These are phyloP conservation scores for Urtica urens DNA, from an alignment of 306 rosid genomes.

Conservation along the genomic window DNA sequence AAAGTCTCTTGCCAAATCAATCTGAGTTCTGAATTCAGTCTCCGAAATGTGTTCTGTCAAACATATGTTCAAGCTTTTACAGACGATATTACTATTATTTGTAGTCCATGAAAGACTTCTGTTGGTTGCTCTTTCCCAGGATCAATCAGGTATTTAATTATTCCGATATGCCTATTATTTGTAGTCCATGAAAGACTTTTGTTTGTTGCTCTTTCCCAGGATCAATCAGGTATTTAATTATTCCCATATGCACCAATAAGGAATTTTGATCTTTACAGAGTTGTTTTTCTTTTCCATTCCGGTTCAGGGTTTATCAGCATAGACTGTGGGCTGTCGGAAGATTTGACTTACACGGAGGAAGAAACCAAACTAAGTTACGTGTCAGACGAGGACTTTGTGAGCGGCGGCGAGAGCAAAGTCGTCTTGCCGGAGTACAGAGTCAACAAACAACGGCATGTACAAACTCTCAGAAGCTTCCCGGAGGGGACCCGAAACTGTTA, in stretches of 20 bases:
- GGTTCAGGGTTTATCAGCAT: slow-evolving; percentile 16
- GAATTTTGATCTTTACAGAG: too few species aligned
- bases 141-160: slow-evolving; percentile 11
- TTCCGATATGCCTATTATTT: too few species aligned
- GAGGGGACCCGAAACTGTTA: slow-evolving; percentile 31
- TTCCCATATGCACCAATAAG: too few species aligned
- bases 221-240: too few species aligned
- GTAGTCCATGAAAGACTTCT: neutral
- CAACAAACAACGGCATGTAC: neutral
- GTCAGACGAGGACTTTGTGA: slow-evolving; percentile 10
- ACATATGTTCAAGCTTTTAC: slow-evolving; percentile 5
- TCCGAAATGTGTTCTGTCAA: too few species aligned
- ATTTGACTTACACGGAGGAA: slow-evolving; percentile 1
- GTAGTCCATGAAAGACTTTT: too few species aligned
- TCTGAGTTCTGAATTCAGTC: too few species aligned
- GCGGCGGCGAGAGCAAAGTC: slow-evolving; percentile 5
- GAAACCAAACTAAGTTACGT: slow-evolving; percentile 12
- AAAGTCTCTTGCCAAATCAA: too few species aligned
- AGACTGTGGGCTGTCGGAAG: slow-evolving; percentile 21
- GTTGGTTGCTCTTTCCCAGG: slow-evolving; percentile 5
- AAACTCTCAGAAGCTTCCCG: slow-evolving; percentile 31
- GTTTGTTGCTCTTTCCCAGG: too few species aligned
- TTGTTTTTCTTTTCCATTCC: neutral
- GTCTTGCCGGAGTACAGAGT: neutral
- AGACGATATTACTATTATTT: neutral